Evolutionary conservation across 768 basidiomycete genomes (phyloP), one percentile per base, ranked within the genome.

Genomic region (Boletus vinaceobasis): DNA sequence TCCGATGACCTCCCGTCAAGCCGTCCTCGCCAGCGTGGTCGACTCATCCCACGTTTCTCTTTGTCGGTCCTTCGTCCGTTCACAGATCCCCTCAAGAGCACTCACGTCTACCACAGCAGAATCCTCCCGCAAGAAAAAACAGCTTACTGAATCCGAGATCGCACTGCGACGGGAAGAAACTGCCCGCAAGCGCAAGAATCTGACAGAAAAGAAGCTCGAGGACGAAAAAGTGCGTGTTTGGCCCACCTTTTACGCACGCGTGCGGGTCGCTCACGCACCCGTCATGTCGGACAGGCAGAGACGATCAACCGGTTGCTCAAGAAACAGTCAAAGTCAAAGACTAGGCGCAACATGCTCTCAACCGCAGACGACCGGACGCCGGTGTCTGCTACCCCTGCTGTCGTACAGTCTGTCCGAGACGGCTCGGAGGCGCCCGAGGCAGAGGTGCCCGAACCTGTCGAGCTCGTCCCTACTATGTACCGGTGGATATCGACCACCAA

Each of bases 271-370:
- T 53, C n/a, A 52, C 15, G 29, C 17, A 7, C 15, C 19, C 9
- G 7, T n/a, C 17, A 26, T 35, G 35, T 32, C 21, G 39, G 32
- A 19, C 61, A 92, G 88, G 84, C 84, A 23, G 92, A 93, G 63
- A 93, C 92, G 0, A 93, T 94, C 68, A 93, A 93, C 62, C 86
- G 92, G 27, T 78, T 94, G 14, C 79, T 94, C 48, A 91, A 91
- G 68, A 93, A 93, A 70, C 90, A 90, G 65, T 84, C 86, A 17
- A 80, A 86, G 10, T 78, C 87, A 3, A 79, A 81, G 42, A 81
- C 77, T 47, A 86, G 82, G 60, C 81, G 84, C 11, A 79, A 75
- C n/a, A 76, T 70, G 0, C 60, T 75, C 29, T 77, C 77, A 15
- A 79, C 78, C 1, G 75, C 75, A 0, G 81, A 82, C 37, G 83